A percentile compares a stretch with the other conserved stretches of the same genome.
These are phyloP conservation scores for Erythrobasidium hasegawianum DNA, from an alignment of 1,284 basidiomycete species.

Conservation along the genomic window DNA sequence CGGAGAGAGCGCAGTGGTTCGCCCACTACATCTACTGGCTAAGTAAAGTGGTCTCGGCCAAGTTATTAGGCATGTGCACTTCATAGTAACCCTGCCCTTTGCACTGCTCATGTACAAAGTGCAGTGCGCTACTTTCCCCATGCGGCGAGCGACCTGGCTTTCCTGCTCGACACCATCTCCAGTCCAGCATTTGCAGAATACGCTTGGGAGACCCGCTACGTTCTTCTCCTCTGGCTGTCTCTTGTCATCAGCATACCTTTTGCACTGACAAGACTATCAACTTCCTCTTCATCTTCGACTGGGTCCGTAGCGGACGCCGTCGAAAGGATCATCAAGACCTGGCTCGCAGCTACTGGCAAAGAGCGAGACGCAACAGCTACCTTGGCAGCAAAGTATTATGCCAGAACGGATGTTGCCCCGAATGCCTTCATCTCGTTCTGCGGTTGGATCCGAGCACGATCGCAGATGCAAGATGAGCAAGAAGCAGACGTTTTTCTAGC, in stretches of 20 bases:
- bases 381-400: conserved; percentile 18
- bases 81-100: conserved; percentile 9
- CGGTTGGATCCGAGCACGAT: conserved; percentile 2
- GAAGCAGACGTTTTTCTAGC: neutral
- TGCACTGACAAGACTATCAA: conserved; percentile 55
- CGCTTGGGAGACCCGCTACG: conserved; percentile 77
- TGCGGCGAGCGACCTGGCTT: conserved; percentile 71
- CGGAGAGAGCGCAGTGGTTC: conserved; percentile 51
- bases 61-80: conserved; percentile 72
- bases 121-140: conserved; percentile 88
- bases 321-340: conserved; percentile 2
- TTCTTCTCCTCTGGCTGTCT: conserved; percentile 85
- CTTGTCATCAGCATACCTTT: conserved; percentile 94
- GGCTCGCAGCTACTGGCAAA: conserved; percentile 25
- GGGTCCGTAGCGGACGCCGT: neutral
- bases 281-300: neutral
- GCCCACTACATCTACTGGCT: conserved; percentile 70
- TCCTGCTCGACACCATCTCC: conserved; percentile 66
- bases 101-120: neutral
- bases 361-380: conserved; percentile 26
- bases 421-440: conserved; percentile 7
- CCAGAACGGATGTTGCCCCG: conserved; percentile 10
- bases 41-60: conserved; percentile 85
- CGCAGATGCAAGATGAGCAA: neutral
- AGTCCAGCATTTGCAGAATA: conserved; percentile 48